Evolutionary conservation across 371 early-diverging fungal species (phyloP), one percentile per base, ranked within the genome.

Genomic region (Lichtheimia ornata): DNA sequence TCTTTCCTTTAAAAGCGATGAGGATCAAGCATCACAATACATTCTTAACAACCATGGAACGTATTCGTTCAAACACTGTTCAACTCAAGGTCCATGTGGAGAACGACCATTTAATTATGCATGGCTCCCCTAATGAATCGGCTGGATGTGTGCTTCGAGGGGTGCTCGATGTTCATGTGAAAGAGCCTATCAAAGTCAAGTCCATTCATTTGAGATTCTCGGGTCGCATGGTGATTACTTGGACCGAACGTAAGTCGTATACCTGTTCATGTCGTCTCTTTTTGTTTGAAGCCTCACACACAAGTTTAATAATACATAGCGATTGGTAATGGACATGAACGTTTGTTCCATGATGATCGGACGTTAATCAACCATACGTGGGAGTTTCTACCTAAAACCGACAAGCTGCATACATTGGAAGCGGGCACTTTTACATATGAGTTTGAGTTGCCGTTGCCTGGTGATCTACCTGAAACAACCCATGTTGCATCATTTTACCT

Each of bases 111-210:
- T 58, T 79, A 13, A 64, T 76, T 17, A 59, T 79, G 70, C 65
- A 76, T 50, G 80, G 80, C 5, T 57, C 73, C 17, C 49, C 77
- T 14, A 30, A 59, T 11, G 80, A 79, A 59, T 76, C 77, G 9
- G 70, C 75, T 4, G 80, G 80, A 14, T 79, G 80, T 53, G 72
- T 79, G 2, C 59, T 79, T 28, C 69, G 80, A 42, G 80, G 80
- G 5, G 62, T 71, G 2, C 61, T 79, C 35, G 61, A 61, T 5
- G 51, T 79, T 28, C 60, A 49, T 13, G 41, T 74, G 6, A 50
- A 63, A 56, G 70, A 79, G 30, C 59, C 74, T 6, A 66, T 62
- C n/a, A 76, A 76, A 22, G 62, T 74, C 12, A 79, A 76, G 50
- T 62, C 71, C 12, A 64, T 79, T 44, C 28, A 44, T 24, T 41